Evolutionary conservation across 2,329 filamentous ascomycete genomes (phyloP).

Genomic region (Allantophomopsis lycopodina): DNA sequence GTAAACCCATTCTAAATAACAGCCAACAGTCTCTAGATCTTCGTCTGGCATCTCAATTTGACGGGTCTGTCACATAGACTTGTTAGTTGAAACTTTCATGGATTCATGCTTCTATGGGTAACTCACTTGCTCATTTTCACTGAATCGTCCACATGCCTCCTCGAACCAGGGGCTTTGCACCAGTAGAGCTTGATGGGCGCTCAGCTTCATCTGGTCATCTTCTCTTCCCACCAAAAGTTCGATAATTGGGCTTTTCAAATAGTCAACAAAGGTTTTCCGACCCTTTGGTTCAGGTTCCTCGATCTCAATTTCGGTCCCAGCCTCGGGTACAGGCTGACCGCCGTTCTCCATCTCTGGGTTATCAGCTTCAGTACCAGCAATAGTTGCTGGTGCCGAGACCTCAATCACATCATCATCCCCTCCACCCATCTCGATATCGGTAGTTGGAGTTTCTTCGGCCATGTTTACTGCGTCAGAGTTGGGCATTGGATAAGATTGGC

Average conservation of each 20-base stretch:
- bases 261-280: slow-evolving; percentile 33
- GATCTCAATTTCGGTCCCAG: neutral
- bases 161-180: slow-evolving; percentile 62
- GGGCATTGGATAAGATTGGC: slow-evolving; percentile 5
- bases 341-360: neutral
- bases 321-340: neutral
- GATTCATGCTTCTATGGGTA: no score
- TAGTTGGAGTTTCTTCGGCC: slow-evolving; percentile 4
- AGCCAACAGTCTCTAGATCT: slow-evolving; percentile 60
- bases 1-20: slow-evolving; percentile 74
- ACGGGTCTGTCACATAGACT: slow-evolving; percentile 31
- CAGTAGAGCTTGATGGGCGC: slow-evolving; percentile 70
- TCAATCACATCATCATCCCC: slow-evolving; percentile 14
- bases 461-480: slow-evolving; percentile 6
- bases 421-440: slow-evolving; percentile 14
- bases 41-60: slow-evolving; percentile 55
- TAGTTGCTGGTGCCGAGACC: neutral
- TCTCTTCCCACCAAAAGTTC: slow-evolving; percentile 51
- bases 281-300: neutral
- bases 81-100: no score
- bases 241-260: slow-evolving; percentile 56
- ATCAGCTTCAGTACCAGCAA: neutral
- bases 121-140: slow-evolving; percentile 45
- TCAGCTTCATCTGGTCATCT: slow-evolving; percentile 47
- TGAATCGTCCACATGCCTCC: slow-evolving; percentile 46